These are phyloP conservation scores for Filosporella fistucella DNA, from an alignment of 495 filamentous ascomycete genomes.

Conservation along the genomic window DNA sequence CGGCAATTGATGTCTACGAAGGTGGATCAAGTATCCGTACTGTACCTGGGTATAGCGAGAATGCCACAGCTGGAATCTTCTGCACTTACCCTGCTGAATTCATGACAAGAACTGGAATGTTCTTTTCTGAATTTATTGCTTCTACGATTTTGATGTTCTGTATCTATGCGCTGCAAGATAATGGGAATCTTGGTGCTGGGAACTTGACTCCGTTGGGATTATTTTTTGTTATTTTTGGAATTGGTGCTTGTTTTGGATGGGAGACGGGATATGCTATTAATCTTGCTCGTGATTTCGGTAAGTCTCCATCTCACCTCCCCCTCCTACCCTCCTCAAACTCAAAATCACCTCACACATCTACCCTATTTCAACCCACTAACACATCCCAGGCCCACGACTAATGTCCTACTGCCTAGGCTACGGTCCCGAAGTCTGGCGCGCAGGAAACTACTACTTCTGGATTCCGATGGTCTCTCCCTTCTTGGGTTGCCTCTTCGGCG, in stretches of 20 bases:
- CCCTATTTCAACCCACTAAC: background rate
- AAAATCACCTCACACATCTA: no score
- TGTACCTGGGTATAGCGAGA: slow-evolving; percentile 29
- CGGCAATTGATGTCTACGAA: slow-evolving; percentile 49
- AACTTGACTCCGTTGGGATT: slow-evolving; percentile 48
- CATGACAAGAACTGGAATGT: slow-evolving; percentile 52
- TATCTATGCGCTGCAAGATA: slow-evolving; percentile 63
- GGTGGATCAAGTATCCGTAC: slow-evolving; percentile 28
- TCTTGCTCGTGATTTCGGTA: slow-evolving; percentile 57
- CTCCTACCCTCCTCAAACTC: no score
- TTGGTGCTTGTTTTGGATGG: slow-evolving; percentile 67
- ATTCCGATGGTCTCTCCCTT: slow-evolving; percentile 41
- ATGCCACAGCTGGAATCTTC: slow-evolving; percentile 60
- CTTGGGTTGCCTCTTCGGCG: slow-evolving; percentile 39
- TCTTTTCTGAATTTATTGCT: slow-evolving; percentile 64
- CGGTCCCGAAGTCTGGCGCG: slow-evolving; percentile 57
- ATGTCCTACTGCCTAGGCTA: slow-evolving; percentile 59
- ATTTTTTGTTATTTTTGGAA: slow-evolving; percentile 64
- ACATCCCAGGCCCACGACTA: slow-evolving; percentile 42
- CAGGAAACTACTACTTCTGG: slow-evolving; percentile 40
- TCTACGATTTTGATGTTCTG: slow-evolving; percentile 59
- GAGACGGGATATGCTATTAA: slow-evolving; percentile 70
- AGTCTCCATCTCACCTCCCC: background rate
- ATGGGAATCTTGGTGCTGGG: slow-evolving; percentile 41
- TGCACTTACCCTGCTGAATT: slow-evolving; percentile 62